These are phyloP conservation scores for Ormosia emarginata DNA, from an alignment of 306 rosid genomes.

Conservation along the genomic window DNA sequence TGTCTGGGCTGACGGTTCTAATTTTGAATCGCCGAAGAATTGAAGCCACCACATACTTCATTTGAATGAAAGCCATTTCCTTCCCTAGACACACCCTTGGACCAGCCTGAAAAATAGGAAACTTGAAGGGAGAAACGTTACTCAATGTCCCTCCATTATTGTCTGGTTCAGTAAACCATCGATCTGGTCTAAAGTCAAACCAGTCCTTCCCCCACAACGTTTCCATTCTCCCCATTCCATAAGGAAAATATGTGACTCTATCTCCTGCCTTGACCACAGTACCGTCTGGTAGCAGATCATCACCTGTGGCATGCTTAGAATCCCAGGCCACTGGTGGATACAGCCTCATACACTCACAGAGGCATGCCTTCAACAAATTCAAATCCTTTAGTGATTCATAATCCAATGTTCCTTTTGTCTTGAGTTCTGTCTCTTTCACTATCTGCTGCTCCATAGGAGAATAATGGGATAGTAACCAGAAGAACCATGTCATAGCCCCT, in stretches of 20 bases:
- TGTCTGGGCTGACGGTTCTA: constrained; percentile 31
- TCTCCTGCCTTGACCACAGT: constrained; percentile 64
- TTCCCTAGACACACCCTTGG: constrained; percentile 90
- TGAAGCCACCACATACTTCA: constrained; percentile 73
- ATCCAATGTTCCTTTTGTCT: neutral
- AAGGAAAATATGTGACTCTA: constrained; percentile 83
- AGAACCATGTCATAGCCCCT: constrained; percentile 90
- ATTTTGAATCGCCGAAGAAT: constrained; percentile 51
- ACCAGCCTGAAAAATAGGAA: constrained; percentile 87
- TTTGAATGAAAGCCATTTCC: constrained; percentile 84
- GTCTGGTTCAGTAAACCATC: constrained; percentile 63
- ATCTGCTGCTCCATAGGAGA: constrained; percentile 33
- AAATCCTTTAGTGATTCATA: constrained; percentile 50
- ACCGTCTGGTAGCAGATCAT: constrained; percentile 70
- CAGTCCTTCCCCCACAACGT: constrained; percentile 74
- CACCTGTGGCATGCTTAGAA: constrained; percentile 68
- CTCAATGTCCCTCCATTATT: constrained; percentile 30
- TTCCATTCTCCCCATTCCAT: constrained; percentile 95
- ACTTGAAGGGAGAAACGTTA: constrained; percentile 55
- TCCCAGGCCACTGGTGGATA: constrained; percentile 95
- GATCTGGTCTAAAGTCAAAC: constrained; percentile 67
- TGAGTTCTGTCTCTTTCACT: constrained; percentile 45
- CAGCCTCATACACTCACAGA: constrained; percentile 81
- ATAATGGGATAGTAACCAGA: constrained; percentile 64
- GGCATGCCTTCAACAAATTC: constrained; percentile 60